phyloP scores from a whole-genome alignment of 139 green algal genomes.

The Microglena sp. region DNA sequence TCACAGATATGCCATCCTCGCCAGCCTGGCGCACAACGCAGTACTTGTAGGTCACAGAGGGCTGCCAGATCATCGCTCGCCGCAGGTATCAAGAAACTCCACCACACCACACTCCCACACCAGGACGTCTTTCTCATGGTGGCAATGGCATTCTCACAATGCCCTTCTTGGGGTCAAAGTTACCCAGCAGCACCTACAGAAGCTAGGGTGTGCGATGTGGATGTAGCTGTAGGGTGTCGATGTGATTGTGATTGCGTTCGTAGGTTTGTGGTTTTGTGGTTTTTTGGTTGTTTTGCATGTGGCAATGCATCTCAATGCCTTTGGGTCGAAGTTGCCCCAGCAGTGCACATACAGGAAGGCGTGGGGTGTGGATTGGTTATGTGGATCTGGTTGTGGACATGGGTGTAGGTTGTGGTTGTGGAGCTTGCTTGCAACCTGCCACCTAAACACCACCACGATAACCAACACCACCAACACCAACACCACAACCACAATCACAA shows the following conservation, averaged over 20 bases:
- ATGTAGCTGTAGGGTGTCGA: neutral
- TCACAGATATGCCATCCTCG: neutral
- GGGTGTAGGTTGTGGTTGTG: too few species aligned
- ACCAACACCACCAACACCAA: too few species aligned
- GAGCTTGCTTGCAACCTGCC: too few species aligned
- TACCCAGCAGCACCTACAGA: neutral
- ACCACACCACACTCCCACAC: too few species aligned
- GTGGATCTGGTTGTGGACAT: too few species aligned
- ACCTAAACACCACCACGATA: too few species aligned
- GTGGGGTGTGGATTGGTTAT: too few species aligned
- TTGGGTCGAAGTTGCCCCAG: too few species aligned
- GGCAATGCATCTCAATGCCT: too few species aligned
- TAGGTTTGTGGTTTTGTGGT: slow-evolving; percentile 2
- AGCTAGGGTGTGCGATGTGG: neutral
- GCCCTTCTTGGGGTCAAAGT: neutral
- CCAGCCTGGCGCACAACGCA: slow-evolving; percentile 22
- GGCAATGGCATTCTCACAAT: neutral
- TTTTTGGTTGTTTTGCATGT: neutral
- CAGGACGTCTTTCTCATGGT: neutral
- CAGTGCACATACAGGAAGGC: too few species aligned
- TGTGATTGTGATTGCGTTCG: slow-evolving; percentile 1
- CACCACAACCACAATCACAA: too few species aligned
- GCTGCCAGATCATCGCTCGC: slow-evolving; percentile 31
- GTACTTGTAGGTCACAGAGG: slow-evolving; percentile 48
- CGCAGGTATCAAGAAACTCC: slow-evolving; percentile 38